Base-by-base conservation (phyloP, 2,329 filamentous ascomycete genomes). In the Aspergillus bombycis region DNA sequence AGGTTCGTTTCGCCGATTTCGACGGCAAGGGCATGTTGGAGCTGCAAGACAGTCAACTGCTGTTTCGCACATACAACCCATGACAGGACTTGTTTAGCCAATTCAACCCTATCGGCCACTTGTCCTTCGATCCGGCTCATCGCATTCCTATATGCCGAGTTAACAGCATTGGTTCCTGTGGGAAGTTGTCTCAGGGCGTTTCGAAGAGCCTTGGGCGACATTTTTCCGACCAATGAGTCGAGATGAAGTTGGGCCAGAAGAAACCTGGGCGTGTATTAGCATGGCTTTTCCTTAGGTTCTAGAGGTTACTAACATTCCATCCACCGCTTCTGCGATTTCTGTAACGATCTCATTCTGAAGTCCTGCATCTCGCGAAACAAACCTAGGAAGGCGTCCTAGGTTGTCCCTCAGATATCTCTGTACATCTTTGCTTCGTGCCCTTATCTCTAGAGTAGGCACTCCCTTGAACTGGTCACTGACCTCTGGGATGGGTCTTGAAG, bases 101-200 rank as follows among this genome's bases (percentile, higher is more conserved):
- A 70, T 0, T 74, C 61, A 19, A 50, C 45, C 14, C 75, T 65
- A 6, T 74, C 76, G 0, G 58, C 0, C 0, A 68, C 9, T 57
- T 85, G 82, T 0, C 68, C 62, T n/a, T 77, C 59, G 23, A 85
- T 83, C 26, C 81, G 71, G 2, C 78, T 45, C 70, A 85, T 80
- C 0, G 79, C 77, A 21, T 46, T 23, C 11, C 23, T 12, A 21
- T 46, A 46, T 11, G 43, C 43, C n/a, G 7, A 14, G 21, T 7
- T 23, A 7, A 21, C n/a, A 12, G 21, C n/a, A 6, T 21, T 11
- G 21, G 43, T 12, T 3, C 43, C 43, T 12, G n/a, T 23, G 11
- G n/a, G 19, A 12, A 46, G 43, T 21, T 7, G 19, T 23, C 26
- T 23, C 11, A 46, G 3, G 2, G 19, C n/a, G 11, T 21, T 21